These are phyloP conservation scores for Fusarium tricinctum DNA, from an alignment of 2,329 filamentous ascomycete species.

Conservation along the genomic window DNA sequence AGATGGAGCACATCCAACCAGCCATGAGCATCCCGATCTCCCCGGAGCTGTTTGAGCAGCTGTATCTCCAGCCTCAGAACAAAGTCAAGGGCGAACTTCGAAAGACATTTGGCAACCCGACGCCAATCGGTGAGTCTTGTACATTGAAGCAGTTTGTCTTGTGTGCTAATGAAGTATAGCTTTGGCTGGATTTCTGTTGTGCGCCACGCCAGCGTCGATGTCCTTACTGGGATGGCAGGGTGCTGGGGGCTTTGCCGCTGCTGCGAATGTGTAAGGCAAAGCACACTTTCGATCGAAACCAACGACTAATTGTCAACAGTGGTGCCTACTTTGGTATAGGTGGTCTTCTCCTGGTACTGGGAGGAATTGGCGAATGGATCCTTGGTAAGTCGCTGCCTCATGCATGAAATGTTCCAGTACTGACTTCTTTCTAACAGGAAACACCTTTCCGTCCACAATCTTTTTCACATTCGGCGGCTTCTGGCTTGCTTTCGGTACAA, in stretches of 20 bases:
- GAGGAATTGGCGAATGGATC: slow-evolving; percentile 65
- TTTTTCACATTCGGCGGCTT: slow-evolving; percentile 65
- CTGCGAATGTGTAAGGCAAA: slow-evolving; percentile 50
- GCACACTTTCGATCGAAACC: fast-evolving
- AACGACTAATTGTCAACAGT: not conserved
- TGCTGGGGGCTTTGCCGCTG: slow-evolving; percentile 50
- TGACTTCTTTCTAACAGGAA: slow-evolving; percentile 51
- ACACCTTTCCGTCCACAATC: slow-evolving; percentile 68
- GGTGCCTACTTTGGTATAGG: slow-evolving; percentile 61
- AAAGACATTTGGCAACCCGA: slow-evolving; percentile 67
- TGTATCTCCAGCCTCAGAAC: slow-evolving; percentile 65
- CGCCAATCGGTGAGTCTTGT: slow-evolving; percentile 56
- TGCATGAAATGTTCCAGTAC: fast-evolving
- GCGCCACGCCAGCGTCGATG: slow-evolving; percentile 51
- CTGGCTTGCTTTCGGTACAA: slow-evolving; percentile 65
- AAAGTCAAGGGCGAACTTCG: slow-evolving; percentile 61
- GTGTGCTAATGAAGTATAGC: slow-evolving; percentile 20
- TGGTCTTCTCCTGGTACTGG: slow-evolving; percentile 61
- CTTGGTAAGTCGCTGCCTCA: slow-evolving; percentile 51
- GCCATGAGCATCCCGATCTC: slow-evolving; percentile 63
- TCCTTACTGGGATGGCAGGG: slow-evolving; percentile 51
- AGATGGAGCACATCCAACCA: slow-evolving; percentile 48
- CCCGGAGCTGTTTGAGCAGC: slow-evolving; percentile 66
- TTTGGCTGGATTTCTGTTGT: slow-evolving; percentile 51
- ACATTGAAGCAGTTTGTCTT: fast-evolving